Base-by-base conservation (phyloP, 805 yeast genomes). In the Hanseniaspora opuntiae region DNA sequence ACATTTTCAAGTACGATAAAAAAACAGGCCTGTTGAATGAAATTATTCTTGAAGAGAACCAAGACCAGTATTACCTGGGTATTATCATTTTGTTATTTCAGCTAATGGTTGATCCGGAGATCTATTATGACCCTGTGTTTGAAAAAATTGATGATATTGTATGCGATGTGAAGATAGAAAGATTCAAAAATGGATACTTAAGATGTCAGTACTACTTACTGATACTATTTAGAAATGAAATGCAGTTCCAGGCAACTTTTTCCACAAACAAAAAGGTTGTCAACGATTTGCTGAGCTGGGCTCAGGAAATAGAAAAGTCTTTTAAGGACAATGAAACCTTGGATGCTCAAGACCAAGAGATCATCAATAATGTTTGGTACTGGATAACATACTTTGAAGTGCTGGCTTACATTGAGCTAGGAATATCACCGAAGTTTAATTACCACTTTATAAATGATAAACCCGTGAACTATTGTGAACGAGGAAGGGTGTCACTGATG, bases 51-150 rank as follows among this genome's bases (percentile, higher is more conserved):
- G 35, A 36, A 19, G 48, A 51, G 9, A 19, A 51, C 12, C 44
- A 42, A 33, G 54, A 51, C 19, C 54, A 51, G n/a, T 51, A 16
- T 40, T 36, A 51, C 22, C 12, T 51, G 10, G 54, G 54, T 12
- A 51, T 51, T 7, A 44, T 51, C 12, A 9, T 44, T 3, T 17
- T 22, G 20, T 28, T 51, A 28, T 51, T 28, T 30, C 38, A 32
- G 28, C 12, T 51, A 2, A 16, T 39, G 32, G 16, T 51, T 28
- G 54, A 51, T 30, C 54, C 54, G n/a, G 54, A 51, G 14, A 25
- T 24, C 12, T 51, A 51, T 30, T 25, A 36, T 30, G 38, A 37
- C 16, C 45, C 48, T 3, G 22, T 51, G 7, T 51, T 51, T 37
- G 39, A 51, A 12, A 44, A 37, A 37, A 22, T 51, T 11, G 38